Conservation (phyloP, 1,284 basidiomycete genomes). For the Moesziomyces sp. region DNA sequence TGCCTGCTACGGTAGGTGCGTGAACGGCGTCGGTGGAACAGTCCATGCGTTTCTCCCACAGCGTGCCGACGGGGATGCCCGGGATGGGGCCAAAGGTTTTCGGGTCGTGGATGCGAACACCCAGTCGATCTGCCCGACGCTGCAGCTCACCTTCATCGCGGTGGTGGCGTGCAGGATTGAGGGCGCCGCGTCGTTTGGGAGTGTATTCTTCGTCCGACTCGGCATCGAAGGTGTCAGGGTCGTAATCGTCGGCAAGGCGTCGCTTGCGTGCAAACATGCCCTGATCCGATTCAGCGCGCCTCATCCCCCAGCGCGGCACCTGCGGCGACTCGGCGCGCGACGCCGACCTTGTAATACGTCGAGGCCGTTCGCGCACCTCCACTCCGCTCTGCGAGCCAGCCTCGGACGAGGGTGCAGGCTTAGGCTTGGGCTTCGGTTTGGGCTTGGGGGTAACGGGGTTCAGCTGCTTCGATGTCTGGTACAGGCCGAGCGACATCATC, state of each 20-base stretch:
- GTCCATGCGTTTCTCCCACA: constrained; percentile 49
- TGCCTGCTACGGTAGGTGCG: constrained; percentile 80
- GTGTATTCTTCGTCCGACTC: constrained; percentile 6
- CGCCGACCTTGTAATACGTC: constrained; percentile 17
- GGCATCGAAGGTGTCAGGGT: neutral
- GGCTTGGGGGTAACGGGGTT: constrained; percentile 4
- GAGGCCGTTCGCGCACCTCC: neutral
- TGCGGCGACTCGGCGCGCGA: constrained; percentile 3
- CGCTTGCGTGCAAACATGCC: too few species aligned
- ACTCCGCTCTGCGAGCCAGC: neutral
- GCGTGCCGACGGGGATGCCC: constrained; percentile 45
- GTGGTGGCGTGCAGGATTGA: constrained; percentile 14
- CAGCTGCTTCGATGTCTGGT: constrained; percentile 10
- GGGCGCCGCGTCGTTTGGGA: neutral
- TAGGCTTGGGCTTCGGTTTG: neutral
- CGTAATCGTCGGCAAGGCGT: neutral
- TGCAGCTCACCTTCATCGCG: constrained; percentile 1
- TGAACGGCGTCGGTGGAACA: constrained; percentile 52
- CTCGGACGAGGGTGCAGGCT: neutral
- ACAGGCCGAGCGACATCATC: constrained; percentile 36
- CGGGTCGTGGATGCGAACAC: constrained; percentile 40
- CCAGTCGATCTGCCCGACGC: constrained; percentile 29
- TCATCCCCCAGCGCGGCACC: constrained; percentile 3
- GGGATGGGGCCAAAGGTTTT: constrained; percentile 68
- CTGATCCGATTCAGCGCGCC: neutral